These are phyloP conservation scores for Plectosphaerella plurivora DNA, from an alignment of 2,329 filamentous ascomycete species.

Conservation along the genomic window DNA sequence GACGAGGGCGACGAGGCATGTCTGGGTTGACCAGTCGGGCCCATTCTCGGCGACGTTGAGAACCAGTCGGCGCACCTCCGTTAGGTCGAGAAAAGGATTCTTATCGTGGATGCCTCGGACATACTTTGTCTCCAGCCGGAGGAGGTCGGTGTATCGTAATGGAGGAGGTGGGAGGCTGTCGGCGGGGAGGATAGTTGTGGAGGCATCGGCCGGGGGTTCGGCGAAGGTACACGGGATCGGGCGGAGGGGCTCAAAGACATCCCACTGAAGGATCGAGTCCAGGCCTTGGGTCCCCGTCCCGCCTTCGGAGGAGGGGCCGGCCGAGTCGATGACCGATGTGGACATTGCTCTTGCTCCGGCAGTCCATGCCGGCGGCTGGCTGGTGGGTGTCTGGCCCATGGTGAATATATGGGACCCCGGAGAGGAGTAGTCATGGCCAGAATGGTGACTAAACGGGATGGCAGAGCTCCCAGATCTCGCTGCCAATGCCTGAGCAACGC, in stretches of 20 bases:
- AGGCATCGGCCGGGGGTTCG: background rate
- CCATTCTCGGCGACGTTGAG: slow-evolving; percentile 11
- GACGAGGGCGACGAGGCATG: slow-evolving; percentile 9
- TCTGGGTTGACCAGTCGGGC: slow-evolving; percentile 11
- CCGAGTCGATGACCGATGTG: background rate
- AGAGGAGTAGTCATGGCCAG: background rate
- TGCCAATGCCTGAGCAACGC: background rate
- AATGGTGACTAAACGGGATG: background rate
- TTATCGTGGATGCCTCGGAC: background rate
- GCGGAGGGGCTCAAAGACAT: background rate
- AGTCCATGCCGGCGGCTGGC: background rate
- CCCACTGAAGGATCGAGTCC: background rate
- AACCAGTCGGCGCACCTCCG: background rate
- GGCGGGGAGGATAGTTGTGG: background rate
- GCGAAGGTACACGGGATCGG: background rate
- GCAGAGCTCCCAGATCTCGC: background rate
- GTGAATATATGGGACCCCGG: background rate
- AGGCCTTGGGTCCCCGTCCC: background rate
- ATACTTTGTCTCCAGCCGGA: background rate
- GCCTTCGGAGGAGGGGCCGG: too few species aligned
- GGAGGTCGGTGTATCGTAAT: background rate
- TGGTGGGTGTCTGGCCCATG: background rate
- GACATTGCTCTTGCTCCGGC: background rate
- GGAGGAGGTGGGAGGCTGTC: background rate
- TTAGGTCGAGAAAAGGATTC: background rate